Conservation (phyloP, 768 basidiomycete species). For the Amanita thiersii region DNA sequence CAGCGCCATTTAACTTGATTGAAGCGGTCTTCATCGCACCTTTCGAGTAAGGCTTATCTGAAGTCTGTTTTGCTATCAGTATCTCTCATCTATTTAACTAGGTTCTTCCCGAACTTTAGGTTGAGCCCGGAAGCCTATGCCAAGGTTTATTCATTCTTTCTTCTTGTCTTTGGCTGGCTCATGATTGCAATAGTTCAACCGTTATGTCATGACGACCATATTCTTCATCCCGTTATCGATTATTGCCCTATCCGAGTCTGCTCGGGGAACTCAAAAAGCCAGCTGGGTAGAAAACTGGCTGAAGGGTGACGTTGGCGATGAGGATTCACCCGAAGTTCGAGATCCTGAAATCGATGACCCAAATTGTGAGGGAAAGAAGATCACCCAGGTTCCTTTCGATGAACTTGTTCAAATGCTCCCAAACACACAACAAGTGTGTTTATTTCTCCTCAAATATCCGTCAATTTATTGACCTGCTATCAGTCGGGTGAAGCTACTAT, state of each 20-base stretch:
- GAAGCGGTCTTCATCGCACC: slow-evolving; percentile 78
- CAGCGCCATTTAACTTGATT: slow-evolving; percentile 88
- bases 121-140: slow-evolving; percentile 51
- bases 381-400: slow-evolving; percentile 62
- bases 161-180: not conserved
- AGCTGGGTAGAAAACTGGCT: slow-evolving; percentile 69
- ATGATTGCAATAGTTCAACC: slow-evolving; percentile 55
- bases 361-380: slow-evolving; percentile 46
- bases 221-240: slow-evolving; percentile 73
- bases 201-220: slow-evolving; percentile 65
- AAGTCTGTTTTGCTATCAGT: slow-evolving; percentile 3
- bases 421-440: slow-evolving; percentile 59
- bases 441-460: slow-evolving; percentile 5
- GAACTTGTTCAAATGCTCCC: slow-evolving; percentile 69
- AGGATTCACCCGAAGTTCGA: slow-evolving; percentile 41
- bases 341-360: slow-evolving; percentile 58
- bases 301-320: slow-evolving; percentile 49
- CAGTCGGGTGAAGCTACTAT: slow-evolving; percentile 69
- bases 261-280: slow-evolving; percentile 36
- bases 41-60: slow-evolving; percentile 56
- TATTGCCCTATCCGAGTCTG: slow-evolving; percentile 74
- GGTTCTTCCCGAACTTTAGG: slow-evolving; percentile 32
- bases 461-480: not conserved
- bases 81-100: slow-evolving; percentile 14
- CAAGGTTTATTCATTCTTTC: slow-evolving; percentile 24